A percentile compares a stretch with the other conserved stretches of the same genome.
These are phyloP conservation scores for Microglena sp. DNA, from an alignment of 139 green algal genomes.

Conservation along the genomic window DNA sequence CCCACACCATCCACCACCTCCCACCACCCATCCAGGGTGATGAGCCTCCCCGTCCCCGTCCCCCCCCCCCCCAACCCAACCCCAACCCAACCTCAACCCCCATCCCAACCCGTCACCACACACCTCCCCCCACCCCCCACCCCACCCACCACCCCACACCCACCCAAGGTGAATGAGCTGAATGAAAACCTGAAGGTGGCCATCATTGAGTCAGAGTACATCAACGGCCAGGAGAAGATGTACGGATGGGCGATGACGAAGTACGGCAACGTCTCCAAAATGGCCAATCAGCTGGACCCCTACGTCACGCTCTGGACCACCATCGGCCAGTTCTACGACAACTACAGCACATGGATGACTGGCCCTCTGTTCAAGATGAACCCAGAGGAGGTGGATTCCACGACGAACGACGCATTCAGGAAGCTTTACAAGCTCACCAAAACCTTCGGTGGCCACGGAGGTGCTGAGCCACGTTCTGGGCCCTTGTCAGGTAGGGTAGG, in stretches of 20 bases:
- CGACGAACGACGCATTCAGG: slow-evolving; percentile 45
- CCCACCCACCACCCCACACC: background rate
- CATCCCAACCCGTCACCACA: no score
- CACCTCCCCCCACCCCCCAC: background rate
- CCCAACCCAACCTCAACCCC: no score
- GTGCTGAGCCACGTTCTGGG: slow-evolving; percentile 4
- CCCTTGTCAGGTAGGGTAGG: slow-evolving; percentile 27
- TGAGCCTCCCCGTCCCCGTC: no score
- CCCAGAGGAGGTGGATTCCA: slow-evolving; percentile 58
- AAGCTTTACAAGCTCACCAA: slow-evolving; percentile 64
- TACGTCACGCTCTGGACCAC: slow-evolving; percentile 58
- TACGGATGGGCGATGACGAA: slow-evolving; percentile 63
- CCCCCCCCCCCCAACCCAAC: no score
- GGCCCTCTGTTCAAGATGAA: slow-evolving; percentile 58
- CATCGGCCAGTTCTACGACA: slow-evolving; percentile 42
- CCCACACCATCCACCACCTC: no score
- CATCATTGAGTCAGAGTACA: slow-evolving; percentile 43
- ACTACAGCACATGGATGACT: slow-evolving; percentile 58
- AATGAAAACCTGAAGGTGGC: slow-evolving; percentile 42
- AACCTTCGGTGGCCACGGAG: slow-evolving; percentile 30
- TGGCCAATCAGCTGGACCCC: slow-evolving; percentile 48
- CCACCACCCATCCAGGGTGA: no score
- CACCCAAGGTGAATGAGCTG: slow-evolving; percentile 31
- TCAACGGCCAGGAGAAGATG: slow-evolving; percentile 66
- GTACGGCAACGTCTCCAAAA: slow-evolving; percentile 45